phyloP scores from a whole-genome alignment of 208 protist species.

The Lotmaria passim region DNA sequence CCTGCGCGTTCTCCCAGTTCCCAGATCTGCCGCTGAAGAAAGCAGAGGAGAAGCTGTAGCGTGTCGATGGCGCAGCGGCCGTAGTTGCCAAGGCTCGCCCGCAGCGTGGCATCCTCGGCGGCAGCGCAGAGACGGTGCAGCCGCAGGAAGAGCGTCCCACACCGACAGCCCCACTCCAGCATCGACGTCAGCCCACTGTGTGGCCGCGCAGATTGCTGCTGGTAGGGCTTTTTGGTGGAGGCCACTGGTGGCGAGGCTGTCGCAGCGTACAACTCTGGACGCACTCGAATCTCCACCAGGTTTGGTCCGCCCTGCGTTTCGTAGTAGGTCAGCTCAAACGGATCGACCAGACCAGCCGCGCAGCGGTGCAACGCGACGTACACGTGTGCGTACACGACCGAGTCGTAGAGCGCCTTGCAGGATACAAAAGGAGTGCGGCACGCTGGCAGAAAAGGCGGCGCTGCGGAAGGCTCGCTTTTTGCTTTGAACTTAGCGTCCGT shows the following conservation, averaged over 20 bases:
- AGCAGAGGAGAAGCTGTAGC: slow-evolving; percentile 39
- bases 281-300: slow-evolving; percentile 24
- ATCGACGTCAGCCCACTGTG: slow-evolving; percentile 44
- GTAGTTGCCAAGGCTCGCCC: slow-evolving; percentile 72
- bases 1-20: slow-evolving; percentile 52
- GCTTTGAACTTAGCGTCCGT: too few relatives aligned
- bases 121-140: slow-evolving; percentile 60
- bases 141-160: slow-evolving; percentile 73
- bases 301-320: slow-evolving; percentile 16
- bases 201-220: background rate
- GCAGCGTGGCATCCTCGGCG: slow-evolving; percentile 39
- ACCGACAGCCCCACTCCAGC: slow-evolving; percentile 71
- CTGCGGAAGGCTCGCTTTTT: background rate
- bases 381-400: slow-evolving; percentile 53
- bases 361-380: slow-evolving; percentile 75
- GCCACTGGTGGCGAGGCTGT: too few relatives aligned
- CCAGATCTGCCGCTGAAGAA: slow-evolving; percentile 56
- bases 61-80: slow-evolving; percentile 68
- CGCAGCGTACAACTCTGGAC: slow-evolving; percentile 27
- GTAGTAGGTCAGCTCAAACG: slow-evolving; percentile 49
- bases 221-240: background rate
- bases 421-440: slow-evolving; percentile 40
- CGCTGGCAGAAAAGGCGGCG: background rate
- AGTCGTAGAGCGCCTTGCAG: slow-evolving; percentile 47
- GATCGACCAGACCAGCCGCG: slow-evolving; percentile 64